Percentiles rank a stretch among this genome's conserved stretches.
These are phyloP conservation scores for Plenodomus tracheiphilus DNA, from an alignment of 2,329 filamentous ascomycete genomes.

Conservation along the genomic window DNA sequence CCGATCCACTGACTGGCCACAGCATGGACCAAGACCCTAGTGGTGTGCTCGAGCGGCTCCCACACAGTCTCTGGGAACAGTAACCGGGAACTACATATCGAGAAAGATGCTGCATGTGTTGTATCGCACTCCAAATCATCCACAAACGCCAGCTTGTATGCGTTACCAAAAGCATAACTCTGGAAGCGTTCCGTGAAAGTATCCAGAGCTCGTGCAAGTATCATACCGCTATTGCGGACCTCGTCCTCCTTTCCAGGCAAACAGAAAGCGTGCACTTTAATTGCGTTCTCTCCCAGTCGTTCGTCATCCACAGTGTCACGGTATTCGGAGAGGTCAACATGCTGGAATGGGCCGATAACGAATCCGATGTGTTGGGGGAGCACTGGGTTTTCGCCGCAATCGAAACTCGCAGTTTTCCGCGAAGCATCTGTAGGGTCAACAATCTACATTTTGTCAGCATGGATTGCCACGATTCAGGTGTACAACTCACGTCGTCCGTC, in stretches of 20 bases:
- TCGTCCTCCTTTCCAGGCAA: slow-evolving; percentile 80
- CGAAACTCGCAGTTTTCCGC: slow-evolving; percentile 87
- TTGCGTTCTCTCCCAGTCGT: slow-evolving; percentile 82
- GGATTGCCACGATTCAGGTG: not conserved
- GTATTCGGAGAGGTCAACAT: slow-evolving; percentile 85
- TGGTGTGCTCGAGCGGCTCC: slow-evolving; percentile 81
- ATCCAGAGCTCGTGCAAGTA: slow-evolving; percentile 83
- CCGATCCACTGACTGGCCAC: slow-evolving; percentile 93
- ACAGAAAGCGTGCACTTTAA: slow-evolving; percentile 90
- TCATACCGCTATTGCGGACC: slow-evolving; percentile 82
- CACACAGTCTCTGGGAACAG: slow-evolving; percentile 84
- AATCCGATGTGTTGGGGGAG: slow-evolving; percentile 91
- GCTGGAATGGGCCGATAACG: slow-evolving; percentile 91
- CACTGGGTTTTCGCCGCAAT: slow-evolving; percentile 62
- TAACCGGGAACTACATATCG: slow-evolving; percentile 83
- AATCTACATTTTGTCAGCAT: slow-evolving; percentile 46
- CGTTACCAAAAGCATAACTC: slow-evolving; percentile 80
- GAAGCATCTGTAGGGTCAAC: slow-evolving; percentile 74
- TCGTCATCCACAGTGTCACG: slow-evolving; percentile 90
- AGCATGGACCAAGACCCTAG: slow-evolving; percentile 77
- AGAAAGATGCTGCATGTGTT: slow-evolving; percentile 76
- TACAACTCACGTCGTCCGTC: slow-evolving; percentile 67
- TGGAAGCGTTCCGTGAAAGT: slow-evolving; percentile 87
- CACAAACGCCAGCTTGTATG: slow-evolving; percentile 92
- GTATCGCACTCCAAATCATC: slow-evolving; percentile 82